phyloP scores from a whole-genome alignment of 2,329 filamentous ascomycete genomes.

The Ophiostoma pallidulum region DNA sequence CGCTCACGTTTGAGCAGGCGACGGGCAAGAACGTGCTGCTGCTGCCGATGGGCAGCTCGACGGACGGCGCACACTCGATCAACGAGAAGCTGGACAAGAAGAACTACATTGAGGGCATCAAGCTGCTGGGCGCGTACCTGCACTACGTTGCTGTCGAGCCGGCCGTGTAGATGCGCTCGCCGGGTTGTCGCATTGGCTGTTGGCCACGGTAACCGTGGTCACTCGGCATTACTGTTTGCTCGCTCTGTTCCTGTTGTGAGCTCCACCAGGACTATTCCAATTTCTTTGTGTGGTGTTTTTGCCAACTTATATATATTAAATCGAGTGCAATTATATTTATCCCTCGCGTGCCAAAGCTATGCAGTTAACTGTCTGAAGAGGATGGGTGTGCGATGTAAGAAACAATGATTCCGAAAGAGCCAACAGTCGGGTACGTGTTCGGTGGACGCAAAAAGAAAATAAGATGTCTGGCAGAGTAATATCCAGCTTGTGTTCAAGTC shows the following conservation, averaged over 20 bases:
- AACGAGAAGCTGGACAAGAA: constrained; percentile 96
- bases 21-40: constrained; percentile 96
- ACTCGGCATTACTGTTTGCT: too few relatives aligned
- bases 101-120: constrained; percentile 98
- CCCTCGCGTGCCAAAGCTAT: too few relatives aligned
- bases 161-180: constrained; percentile 21
- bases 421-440: too few relatives aligned
- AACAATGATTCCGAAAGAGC: too few relatives aligned
- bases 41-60: constrained; percentile 94
- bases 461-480: too few relatives aligned
- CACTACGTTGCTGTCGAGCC: constrained; percentile 94
- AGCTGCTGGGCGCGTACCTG: constrained; percentile 87
- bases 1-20: constrained; percentile 92
- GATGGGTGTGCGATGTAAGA: too few relatives aligned
- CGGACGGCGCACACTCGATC: constrained; percentile 92
- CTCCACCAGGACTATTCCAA: neutral
- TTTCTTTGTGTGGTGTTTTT: neutral
- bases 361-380: too few relatives aligned
- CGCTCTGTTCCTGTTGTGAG: too few relatives aligned
- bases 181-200: neutral
- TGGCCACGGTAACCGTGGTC: too few relatives aligned
- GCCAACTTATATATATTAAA: too few relatives aligned
- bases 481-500: too few relatives aligned
- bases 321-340: too few relatives aligned
- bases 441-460: neutral